A percentile compares a stretch with the other conserved stretches of the same genome.
Conservation (phyloP, 1,284 basidiomycete species). For the Mycosarcoma mackinlayi region DNA sequence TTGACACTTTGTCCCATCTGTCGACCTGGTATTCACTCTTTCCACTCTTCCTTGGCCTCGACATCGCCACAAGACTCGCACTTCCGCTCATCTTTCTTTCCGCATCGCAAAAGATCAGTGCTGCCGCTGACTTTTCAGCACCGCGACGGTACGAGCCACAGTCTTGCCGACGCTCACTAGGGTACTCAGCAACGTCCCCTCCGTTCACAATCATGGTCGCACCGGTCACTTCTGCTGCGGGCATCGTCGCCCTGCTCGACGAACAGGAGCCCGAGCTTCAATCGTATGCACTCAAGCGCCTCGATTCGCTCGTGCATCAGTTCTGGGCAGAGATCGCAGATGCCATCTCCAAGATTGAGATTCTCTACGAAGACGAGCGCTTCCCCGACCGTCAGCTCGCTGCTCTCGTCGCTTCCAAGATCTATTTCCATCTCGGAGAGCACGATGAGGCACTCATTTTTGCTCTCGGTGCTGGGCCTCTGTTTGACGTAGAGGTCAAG, state of each 20-base stretch:
- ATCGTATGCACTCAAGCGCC: slow-evolving; percentile 65
- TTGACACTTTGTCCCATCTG: not conserved
- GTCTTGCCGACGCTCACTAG: not conserved
- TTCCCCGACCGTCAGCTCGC: slow-evolving; percentile 65
- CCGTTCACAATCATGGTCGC: slow-evolving; percentile 39
- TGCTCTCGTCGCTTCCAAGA: slow-evolving; percentile 66
- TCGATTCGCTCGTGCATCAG: slow-evolving; percentile 62
- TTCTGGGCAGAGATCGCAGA: slow-evolving; percentile 68
- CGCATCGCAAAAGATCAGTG: slow-evolving; percentile 6
- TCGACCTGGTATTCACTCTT: not conserved
- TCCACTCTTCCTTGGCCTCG: not conserved
- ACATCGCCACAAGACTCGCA: not conserved
- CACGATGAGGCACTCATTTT: slow-evolving; percentile 66
- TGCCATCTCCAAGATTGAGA: slow-evolving; percentile 64
- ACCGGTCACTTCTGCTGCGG: slow-evolving; percentile 55
- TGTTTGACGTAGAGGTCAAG: slow-evolving; percentile 65
- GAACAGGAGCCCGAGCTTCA: slow-evolving; percentile 66
- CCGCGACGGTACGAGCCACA: not conserved
- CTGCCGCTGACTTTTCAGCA: not conserved
- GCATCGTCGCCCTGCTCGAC: slow-evolving; percentile 65
- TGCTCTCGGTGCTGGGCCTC: slow-evolving; percentile 64
- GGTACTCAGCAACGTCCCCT: not conserved
- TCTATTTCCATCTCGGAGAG: slow-evolving; percentile 68
- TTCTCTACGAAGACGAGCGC: slow-evolving; percentile 64
- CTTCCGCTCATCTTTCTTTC: not conserved